Evolutionary conservation across 169 alveolate genomes (phyloP), one percentile per base, ranked within the genome.

Genomic region (Eimeria sp.): DNA sequence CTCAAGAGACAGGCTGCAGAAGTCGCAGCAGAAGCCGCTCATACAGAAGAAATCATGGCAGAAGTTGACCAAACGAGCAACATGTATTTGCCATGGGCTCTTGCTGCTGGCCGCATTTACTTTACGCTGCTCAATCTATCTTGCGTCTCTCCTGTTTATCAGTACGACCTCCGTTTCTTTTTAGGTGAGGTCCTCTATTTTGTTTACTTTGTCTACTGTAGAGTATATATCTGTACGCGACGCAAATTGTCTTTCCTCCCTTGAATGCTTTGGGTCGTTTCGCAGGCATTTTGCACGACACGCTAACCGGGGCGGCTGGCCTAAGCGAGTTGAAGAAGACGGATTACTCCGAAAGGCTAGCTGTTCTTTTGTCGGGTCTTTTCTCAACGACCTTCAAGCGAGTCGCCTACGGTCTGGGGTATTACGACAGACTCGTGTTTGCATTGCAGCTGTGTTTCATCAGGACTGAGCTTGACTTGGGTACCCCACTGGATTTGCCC

Each of bases 1-100:
- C 98, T 99, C 49, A 99, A 99, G 95, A 98, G 97, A 65, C 99
- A 99, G 97, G 99, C 99, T 3, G 99, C 99, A 34, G 99, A 98
- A 54, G 98, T 99, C 70, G 98, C 98, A 78, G 97, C 96, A 27
- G 99, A 99, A 97, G 98, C 99, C 75, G 98, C 98, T 25, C 98
- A 98, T 84, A 98, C 99, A 76, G 99, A 99, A 73, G 98, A 97
- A 27, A 98, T 99, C 61, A 99, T 99, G 99, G 98, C 97, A 65
- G 99, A 99, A 90, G 99, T 99, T 43, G 98, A 98, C 94, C 93
- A 97, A 54, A 99, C 98, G 34, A 98, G 99, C 94, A 96, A 97
- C 58, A 97, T 98, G 95, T 98, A 99, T 94, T 61, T 97, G 30
- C 99, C 98, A 7, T 96, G 99, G 80, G 99, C 99, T 5, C 97